These are phyloP conservation scores for Macrophomina pseudophaseolina DNA, from an alignment of 2,329 filamentous ascomycete species.

Conservation along the genomic window DNA sequence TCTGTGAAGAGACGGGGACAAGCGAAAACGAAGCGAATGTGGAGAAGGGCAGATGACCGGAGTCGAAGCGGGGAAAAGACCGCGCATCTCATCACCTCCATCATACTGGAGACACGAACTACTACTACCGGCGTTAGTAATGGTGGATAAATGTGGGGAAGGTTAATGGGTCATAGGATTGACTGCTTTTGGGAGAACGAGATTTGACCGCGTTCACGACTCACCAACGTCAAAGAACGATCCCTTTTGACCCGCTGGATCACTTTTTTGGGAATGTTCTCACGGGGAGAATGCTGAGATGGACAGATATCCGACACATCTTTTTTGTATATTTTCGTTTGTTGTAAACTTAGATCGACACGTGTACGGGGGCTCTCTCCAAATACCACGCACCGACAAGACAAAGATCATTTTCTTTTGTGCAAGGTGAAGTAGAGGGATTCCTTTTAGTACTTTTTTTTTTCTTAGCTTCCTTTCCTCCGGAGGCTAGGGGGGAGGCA, in stretches of 20 bases:
- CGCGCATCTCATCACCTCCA: neutral
- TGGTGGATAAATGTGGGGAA: neutral
- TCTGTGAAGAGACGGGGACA: neutral
- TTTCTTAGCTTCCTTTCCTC: neutral
- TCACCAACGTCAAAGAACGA: neutral
- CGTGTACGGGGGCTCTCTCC: neutral
- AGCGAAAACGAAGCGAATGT: neutral
- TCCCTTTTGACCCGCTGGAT: too few species aligned
- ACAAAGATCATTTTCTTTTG: too few species aligned
- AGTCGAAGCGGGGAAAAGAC: neutral
- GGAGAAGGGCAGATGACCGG: neutral
- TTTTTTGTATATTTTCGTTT: too few species aligned
- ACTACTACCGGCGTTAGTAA: conserved; percentile 3
- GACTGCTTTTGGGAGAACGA: neutral
- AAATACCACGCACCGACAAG: neutral
- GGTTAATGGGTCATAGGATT: conserved; percentile 1
- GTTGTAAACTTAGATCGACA: too few species aligned
- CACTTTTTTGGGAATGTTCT: too few species aligned
- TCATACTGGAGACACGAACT: neutral
- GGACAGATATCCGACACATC: too few species aligned
- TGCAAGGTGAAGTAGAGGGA: too few species aligned
- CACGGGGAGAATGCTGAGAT: too few species aligned
- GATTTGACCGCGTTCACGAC: conserved; percentile 7
- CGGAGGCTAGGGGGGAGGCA: too few species aligned
- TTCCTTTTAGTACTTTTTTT: neutral